Evolutionary conservation across 129 eudicot genomes (phyloP), one percentile per base, ranked within the genome.

Genomic region (Lactuca sativa): DNA sequence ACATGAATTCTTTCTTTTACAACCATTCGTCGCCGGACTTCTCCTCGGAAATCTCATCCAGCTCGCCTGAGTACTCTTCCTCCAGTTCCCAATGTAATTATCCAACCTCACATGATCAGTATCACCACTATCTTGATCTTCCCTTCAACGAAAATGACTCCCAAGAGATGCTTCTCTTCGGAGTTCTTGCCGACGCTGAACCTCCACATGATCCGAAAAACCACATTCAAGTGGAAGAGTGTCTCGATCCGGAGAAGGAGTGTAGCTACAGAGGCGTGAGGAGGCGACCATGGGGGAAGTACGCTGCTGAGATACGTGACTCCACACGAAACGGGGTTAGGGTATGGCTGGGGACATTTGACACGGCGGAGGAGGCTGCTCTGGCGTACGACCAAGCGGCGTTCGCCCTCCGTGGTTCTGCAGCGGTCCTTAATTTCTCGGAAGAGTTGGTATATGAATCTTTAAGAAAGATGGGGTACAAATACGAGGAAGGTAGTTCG

Each of bases 341-440:
- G 47, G 84, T 80, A 4, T 80, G 84, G 84, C 17, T 80, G 10
- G 84, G 81, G 21, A 80, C 84, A 36, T 80, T 80, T 59, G 84
- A 80, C 51, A 69, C 84, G 1, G 80, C 84, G 2, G 77, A 80
- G 58, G 84, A 74, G n/a, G 84, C 84, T 43, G 84, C 84, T 41
- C 33, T 75, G 30, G 84, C 84, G 0, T 80, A 80, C 14, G 84
- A 80, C 18, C 84, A 80, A 44, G 84, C 84, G 2, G 84, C 81
- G 17, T 75, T 64, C 33, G 69, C 74, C 3, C 61, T 74, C 55
- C 74, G 84, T 3, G 84, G 84, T 6, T 47, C 77, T 0, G 47
- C 17, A 31, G 74, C 84, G 2, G 70, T 75, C 30, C 70, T 80
- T 4, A 80, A 80, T 33, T 80, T 69, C 62, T 31, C 84, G 9